phyloP scores from a whole-genome alignment of 306 rosid species.

The Coriaria nepalensis region DNA sequence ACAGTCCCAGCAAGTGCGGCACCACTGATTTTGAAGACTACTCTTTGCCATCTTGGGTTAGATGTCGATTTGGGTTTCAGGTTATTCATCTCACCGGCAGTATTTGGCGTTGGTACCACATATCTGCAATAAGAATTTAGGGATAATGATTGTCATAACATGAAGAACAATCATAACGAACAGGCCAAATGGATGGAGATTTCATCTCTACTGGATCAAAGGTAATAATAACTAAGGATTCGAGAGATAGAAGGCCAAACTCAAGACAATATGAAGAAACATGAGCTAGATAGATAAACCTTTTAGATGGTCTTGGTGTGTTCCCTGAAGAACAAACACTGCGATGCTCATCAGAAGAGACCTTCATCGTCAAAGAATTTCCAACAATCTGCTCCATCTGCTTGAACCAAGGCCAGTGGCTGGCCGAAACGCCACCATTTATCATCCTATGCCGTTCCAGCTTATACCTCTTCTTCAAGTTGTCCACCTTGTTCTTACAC shows the following conservation, averaged over 20 bases:
- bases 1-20: slow-evolving; percentile 79
- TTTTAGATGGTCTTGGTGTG: slow-evolving; percentile 63
- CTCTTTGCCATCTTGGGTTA: slow-evolving; percentile 75
- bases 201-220: neutral
- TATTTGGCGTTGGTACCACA: slow-evolving; percentile 35
- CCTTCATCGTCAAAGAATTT: slow-evolving; percentile 55
- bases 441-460: slow-evolving; percentile 80
- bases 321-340: slow-evolving; percentile 37
- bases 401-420: slow-evolving; percentile 98
- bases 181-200: neutral
- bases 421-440: slow-evolving; percentile 50
- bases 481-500: slow-evolving; percentile 93
- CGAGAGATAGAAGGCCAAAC: slow-evolving; percentile 1
- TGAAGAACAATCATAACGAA: neutral
- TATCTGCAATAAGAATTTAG: slow-evolving; percentile 26
- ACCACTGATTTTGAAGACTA: slow-evolving; percentile 88
- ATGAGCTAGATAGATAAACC: slow-evolving; percentile 20
- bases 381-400: slow-evolving; percentile 85
- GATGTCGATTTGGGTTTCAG: slow-evolving; percentile 52
- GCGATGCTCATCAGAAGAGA: slow-evolving; percentile 52
- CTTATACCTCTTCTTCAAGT: slow-evolving; percentile 85
- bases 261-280: neutral
- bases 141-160: neutral
- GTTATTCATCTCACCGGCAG: slow-evolving; percentile 42
- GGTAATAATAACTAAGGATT: neutral